These are phyloP conservation scores for Coemansia umbellata DNA, from an alignment of 192 early-diverging fungal species.

Conservation along the genomic window DNA sequence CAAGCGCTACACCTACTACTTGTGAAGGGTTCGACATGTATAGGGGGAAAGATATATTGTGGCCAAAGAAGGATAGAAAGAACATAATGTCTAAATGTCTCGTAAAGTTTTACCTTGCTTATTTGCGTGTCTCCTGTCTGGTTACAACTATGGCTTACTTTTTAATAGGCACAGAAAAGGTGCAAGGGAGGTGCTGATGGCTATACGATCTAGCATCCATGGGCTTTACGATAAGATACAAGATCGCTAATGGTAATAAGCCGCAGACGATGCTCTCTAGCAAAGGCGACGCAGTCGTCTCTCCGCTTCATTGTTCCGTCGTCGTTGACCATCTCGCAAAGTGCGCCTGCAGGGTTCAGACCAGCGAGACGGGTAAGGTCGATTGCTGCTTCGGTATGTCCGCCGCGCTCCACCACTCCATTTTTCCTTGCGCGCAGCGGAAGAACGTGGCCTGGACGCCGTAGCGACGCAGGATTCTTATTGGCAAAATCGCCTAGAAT, in stretches of 20 bases:
- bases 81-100: too few relatives aligned
- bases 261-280: conserved; percentile 77
- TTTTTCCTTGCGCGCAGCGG: conserved; percentile 81
- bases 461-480: conserved; percentile 65
- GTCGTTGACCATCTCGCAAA: conserved; percentile 90
- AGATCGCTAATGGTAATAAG: conserved; percentile 89
- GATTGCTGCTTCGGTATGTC: conserved; percentile 92
- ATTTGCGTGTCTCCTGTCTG: too few relatives aligned
- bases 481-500: conserved; percentile 71
- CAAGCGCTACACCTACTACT: conserved; percentile 26
- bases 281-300: conserved; percentile 84
- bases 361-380: conserved; percentile 86
- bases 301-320: conserved; percentile 91
- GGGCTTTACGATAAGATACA: conserved; percentile 63
- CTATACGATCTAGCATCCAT: conserved; percentile 16
- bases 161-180: too few relatives aligned
- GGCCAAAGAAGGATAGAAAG: too few relatives aligned
- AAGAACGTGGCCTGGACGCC: conserved; percentile 90
- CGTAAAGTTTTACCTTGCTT: too few relatives aligned
- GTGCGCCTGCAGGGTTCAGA: conserved; percentile 78
- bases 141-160: too few relatives aligned
- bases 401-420: conserved; percentile 81
- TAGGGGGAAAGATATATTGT: too few relatives aligned
- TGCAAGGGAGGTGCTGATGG: too few relatives aligned
- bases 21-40: too few relatives aligned